Evolutionary conservation across 139 green algal genomes (phyloP).

Genomic region (Closterium sp.): DNA sequence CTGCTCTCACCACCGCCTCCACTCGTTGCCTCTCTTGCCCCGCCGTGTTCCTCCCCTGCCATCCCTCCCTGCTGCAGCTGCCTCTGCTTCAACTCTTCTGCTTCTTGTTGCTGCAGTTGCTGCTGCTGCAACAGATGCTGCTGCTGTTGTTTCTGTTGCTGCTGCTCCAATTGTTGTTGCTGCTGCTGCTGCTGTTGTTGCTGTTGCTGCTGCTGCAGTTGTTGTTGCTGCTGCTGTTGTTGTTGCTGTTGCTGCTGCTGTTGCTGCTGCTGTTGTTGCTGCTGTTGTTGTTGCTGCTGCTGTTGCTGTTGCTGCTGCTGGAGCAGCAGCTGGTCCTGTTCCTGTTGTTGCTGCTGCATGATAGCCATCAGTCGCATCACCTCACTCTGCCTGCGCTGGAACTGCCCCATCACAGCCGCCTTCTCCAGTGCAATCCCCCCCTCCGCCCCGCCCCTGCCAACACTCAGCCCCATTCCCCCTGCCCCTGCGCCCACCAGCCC

Average conservation of each 20-base stretch:
- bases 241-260: no score
- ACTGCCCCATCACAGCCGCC: constrained; percentile 30
- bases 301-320: no score
- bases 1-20: not conserved
- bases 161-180: no score
- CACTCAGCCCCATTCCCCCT: not conserved
- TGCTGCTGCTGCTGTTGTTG: no score
- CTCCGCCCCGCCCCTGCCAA: not conserved
- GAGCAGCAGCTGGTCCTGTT: constrained; percentile 11
- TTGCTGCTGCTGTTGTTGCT: no score
- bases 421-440: constrained; percentile 11
- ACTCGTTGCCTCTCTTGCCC: not conserved
- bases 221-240: no score
- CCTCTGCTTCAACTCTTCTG: not conserved
- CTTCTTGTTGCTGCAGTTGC: no score
- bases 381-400: constrained; percentile 10
- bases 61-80: not conserved
- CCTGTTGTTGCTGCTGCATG: constrained; percentile 9
- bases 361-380: not conserved
- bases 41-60: not conserved
- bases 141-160: no score
- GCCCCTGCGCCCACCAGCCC: not conserved
- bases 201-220: no score
- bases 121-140: no score
- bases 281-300: no score